These are phyloP conservation scores for Penicillium argentinense DNA, from an alignment of 495 filamentous ascomycete species.

Conservation along the genomic window DNA sequence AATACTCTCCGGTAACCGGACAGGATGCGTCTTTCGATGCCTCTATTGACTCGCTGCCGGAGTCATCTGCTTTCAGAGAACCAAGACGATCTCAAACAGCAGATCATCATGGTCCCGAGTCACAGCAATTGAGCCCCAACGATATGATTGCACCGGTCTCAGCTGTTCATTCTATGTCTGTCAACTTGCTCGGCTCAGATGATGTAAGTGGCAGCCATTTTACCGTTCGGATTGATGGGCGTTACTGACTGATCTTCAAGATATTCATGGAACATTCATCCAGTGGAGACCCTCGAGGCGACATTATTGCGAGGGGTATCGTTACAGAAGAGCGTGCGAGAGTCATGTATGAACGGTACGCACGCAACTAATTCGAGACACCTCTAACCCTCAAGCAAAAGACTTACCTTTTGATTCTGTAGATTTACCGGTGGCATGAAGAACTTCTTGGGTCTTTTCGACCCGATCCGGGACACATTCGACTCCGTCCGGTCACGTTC, in stretches of 20 bases:
- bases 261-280: constrained; percentile 40
- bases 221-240: neutral
- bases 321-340: constrained; percentile 41
- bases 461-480: constrained; percentile 46
- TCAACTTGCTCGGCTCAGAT: constrained; percentile 39
- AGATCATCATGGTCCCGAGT: constrained; percentile 33
- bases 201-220: constrained; percentile 22
- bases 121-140: constrained; percentile 41
- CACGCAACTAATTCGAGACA: neutral
- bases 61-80: constrained; percentile 18
- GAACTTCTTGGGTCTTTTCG: constrained; percentile 41
- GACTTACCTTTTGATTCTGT: constrained; percentile 1
- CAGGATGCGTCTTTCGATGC: constrained; percentile 25
- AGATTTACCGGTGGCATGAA: constrained; percentile 43
- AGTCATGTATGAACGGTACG: constrained; percentile 43
- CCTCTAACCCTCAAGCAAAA: too few relatives aligned
- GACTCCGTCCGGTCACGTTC: constrained; percentile 45
- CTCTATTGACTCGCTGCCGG: constrained; percentile 31
- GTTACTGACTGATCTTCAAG: constrained; percentile 10
- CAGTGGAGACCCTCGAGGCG: constrained; percentile 33
- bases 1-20: constrained; percentile 27
- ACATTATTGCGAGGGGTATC: constrained; percentile 41
- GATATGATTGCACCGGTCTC: constrained; percentile 46
- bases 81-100: constrained; percentile 26
- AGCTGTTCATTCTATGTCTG: constrained; percentile 44